Percentiles rank a stretch among this genome's conserved stretches.
phyloP scores from a whole-genome alignment of 23 red algal species.

The Agarophyton chilense region DNA sequence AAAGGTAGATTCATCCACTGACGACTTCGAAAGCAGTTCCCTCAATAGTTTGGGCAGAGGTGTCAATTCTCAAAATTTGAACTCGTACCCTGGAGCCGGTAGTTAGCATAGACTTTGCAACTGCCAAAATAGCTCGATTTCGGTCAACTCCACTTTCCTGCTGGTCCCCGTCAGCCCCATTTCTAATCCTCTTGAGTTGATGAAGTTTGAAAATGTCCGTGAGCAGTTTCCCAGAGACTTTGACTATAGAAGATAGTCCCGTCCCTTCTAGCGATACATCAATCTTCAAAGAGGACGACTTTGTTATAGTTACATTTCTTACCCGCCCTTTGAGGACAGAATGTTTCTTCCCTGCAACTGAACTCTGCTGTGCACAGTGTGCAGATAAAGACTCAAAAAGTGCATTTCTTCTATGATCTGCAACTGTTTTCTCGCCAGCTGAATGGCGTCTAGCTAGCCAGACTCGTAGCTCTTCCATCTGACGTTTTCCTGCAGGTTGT shows the following conservation, averaged over 20 bases:
- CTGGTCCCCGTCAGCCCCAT: neutral
- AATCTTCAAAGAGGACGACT: neutral
- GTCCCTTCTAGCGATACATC: constrained; percentile 41
- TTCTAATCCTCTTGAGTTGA: neutral
- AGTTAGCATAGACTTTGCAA: neutral
- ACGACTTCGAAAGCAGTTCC: neutral
- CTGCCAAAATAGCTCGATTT: neutral
- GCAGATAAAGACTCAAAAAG: constrained; percentile 71
- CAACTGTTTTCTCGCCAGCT: constrained; percentile 28
- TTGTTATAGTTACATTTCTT: constrained; percentile 36
- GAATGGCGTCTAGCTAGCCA: constrained; percentile 66
- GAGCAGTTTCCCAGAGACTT: constrained; percentile 10
- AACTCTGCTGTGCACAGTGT: constrained; percentile 46
- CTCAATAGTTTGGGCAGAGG: neutral
- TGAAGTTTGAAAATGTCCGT: neutral
- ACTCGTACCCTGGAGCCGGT: neutral
- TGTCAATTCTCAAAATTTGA: constrained; percentile 3
- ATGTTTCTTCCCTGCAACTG: constrained; percentile 1
- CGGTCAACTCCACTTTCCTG: neutral
- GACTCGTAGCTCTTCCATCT: constrained; percentile 42
- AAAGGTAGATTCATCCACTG: neutral
- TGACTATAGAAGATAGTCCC: constrained; percentile 37
- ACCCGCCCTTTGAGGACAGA: constrained; percentile 21
- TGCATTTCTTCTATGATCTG: constrained; percentile 25
- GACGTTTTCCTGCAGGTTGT: constrained; percentile 45